Base-by-base conservation (phyloP, 371 early-diverging fungal species). In the Zychaea mexicana region DNA sequence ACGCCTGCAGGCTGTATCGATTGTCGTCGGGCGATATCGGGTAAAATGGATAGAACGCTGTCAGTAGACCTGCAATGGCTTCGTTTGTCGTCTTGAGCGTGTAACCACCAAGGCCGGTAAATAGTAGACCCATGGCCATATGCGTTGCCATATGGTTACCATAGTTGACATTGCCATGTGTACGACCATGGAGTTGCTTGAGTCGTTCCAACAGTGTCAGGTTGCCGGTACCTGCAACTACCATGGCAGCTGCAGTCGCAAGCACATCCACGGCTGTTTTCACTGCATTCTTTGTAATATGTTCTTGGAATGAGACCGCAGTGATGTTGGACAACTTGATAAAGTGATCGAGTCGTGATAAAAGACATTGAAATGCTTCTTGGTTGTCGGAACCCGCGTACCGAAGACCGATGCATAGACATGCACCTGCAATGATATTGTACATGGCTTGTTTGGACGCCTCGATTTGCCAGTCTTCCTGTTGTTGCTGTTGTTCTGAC, bases 211-310 rank as follows among this genome's bases (percentile, higher is more conserved):
- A 69, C 2, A 89, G 66, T 15, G 84, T 83, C 10, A 84, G 64
- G 57, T 92, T 77, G 0, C 96, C 96, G 1, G 91, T 87, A 10
- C 96, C 97, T 3, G 95, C 95, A 76, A 92, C 84, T 1, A 96
- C 86, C 72, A 92, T 83, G 0, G 92, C 87, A 0, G 86, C 77
- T 9, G 92, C 81, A 1, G 86, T 74, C 5, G 85, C 72, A 3
- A 90, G 57, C 1, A 90, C 88, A 68, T 92, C 88, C 9, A 94
- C 62, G 62, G 92, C 90, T 3, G 83, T 70, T 32, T 85, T 72
- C 13, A 85, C 68, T 6, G 81, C 70, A 7, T 72, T 73, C 47
- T 79, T 81, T 33, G 86, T 87, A 10, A 90, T 77, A 47, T 78
- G 83, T 32, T 84, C 79, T 32, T 88, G 85, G 56, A 84, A 87